Evolutionary conservation across 805 yeast genomes (phyloP).

Genomic region (Lachancea meyersii): DNA sequence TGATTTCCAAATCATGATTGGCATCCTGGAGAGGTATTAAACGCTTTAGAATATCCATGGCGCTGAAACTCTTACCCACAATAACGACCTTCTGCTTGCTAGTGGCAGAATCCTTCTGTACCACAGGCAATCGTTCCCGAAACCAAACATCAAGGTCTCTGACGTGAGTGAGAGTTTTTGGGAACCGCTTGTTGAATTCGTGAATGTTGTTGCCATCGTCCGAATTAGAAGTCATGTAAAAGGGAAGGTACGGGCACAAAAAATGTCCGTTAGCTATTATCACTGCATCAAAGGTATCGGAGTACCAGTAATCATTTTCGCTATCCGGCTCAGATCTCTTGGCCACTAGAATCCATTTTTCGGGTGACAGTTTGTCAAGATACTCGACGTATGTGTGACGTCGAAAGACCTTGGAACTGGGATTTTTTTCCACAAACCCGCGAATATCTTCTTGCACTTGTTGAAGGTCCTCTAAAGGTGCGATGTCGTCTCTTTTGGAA

Average conservation of each 20-base stretch:
- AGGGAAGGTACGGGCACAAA: slow-evolving; percentile 37
- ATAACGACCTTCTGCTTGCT: slow-evolving; percentile 27
- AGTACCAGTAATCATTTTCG: slow-evolving; percentile 35
- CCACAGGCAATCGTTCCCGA: slow-evolving; percentile 19
- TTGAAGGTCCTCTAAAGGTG: slow-evolving; percentile 12
- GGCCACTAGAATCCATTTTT: slow-evolving; percentile 32
- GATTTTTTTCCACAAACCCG: slow-evolving; percentile 7
- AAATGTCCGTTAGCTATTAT: slow-evolving; percentile 40
- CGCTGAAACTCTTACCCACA: slow-evolving; percentile 38
- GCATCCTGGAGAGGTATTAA: slow-evolving; percentile 25
- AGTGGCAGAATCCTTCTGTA: slow-evolving; percentile 16
- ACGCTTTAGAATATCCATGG: slow-evolving; percentile 39
- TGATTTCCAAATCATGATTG: slow-evolving; percentile 33
- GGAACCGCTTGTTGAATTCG: slow-evolving; percentile 17
- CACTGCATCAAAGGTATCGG: slow-evolving; percentile 36
- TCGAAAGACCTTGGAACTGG: slow-evolving; percentile 9
- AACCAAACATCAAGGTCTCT: slow-evolving; percentile 31
- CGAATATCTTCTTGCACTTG: slow-evolving; percentile 10
- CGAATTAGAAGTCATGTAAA: slow-evolving; percentile 15
- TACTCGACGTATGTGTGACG: slow-evolving; percentile 16
- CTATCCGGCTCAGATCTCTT: slow-evolving; percentile 15
- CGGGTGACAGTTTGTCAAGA: slow-evolving; percentile 16
- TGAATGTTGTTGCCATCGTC: slow-evolving; percentile 12
- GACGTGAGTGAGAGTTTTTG: slow-evolving; percentile 43
- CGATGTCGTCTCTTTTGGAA: slow-evolving; percentile 5